Base-by-base conservation (phyloP, 495 filamentous ascomycete species). In the Neurospora discreta region DNA sequence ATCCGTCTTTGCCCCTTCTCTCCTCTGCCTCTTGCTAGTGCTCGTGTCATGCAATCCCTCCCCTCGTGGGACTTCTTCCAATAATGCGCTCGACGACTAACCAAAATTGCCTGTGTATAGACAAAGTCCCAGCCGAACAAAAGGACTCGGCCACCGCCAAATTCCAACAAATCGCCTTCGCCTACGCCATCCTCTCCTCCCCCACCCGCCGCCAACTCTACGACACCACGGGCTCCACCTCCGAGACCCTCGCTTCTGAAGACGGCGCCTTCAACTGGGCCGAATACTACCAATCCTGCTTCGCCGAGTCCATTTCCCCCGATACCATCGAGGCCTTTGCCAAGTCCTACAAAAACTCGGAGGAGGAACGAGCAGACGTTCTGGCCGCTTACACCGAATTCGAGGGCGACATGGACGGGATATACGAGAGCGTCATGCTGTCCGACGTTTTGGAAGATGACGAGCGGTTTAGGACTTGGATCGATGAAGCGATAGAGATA, bases 151-250 rank as follows among this genome's bases (percentile, higher is more conserved):
- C 96, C 9, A 89, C 95, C 74, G 78, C 83, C 68, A 89, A 87
- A 42, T 99, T 99, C 84, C 95, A 98, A 78, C 83, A 89, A 69
- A 89, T 98, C 75, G 95, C 94, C 11, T 94, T 98, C 73, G 94
- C 96, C 58, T 97, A 98, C 77, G 93, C 92, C 20, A 90, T 99
- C 67, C 89, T 99, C 65, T 97, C 93, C 36, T 92, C 97, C 72
- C 82, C 88, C 11, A 82, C 84, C 5, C 88, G 94, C 40, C 91
- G 95, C 69, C 87, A 87, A 68, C 90, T 93, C 72, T 99, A 97
- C 81, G 94, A 99, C 78, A 84, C 85, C 71, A 97, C 95, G 0
- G 95, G 95, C 71, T 92, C 88, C 68, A 98, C 94, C 1, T 87
- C 90, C 3, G 94, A 97, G 75, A 89, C 88, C 20, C 83, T 88